phyloP scores from a whole-genome alignment of 768 basidiomycete species.

The Hebeloma cylindrosporum region DNA sequence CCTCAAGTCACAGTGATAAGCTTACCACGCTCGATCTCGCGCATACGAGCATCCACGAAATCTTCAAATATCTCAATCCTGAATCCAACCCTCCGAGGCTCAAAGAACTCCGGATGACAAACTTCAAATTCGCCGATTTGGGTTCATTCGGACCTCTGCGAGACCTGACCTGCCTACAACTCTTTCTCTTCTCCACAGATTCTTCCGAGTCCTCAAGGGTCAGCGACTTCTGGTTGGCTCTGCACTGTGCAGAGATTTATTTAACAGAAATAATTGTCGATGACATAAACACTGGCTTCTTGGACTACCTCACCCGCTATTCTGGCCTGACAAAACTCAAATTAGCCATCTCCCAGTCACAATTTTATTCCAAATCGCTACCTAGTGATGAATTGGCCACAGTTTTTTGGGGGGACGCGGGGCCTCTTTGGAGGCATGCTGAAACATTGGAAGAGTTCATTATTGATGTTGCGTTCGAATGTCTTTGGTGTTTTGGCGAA shows the following conservation, averaged over 20 bases:
- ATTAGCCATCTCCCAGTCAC: not conserved
- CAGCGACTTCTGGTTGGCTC: slow-evolving; percentile 2
- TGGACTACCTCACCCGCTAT: slow-evolving; percentile 6
- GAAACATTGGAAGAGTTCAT: not conserved
- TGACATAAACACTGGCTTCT: slow-evolving; percentile 1
- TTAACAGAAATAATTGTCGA: slow-evolving; percentile 2
- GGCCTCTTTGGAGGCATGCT: not conserved
- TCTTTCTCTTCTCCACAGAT: slow-evolving; percentile 1
- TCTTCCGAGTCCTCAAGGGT: not conserved
- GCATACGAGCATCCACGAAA: not conserved
- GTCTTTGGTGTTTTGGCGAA: slow-evolving; percentile 3
- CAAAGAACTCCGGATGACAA: not conserved
- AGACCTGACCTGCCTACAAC: slow-evolving; percentile 4
- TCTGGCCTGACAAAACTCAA: slow-evolving; percentile 7
- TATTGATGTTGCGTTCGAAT: not conserved
- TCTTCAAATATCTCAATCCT: not conserved
- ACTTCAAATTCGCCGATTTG: slow-evolving; percentile 4
- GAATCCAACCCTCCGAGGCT: slow-evolving; percentile 3
- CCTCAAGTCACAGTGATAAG: not conserved
- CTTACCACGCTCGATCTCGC: not conserved
- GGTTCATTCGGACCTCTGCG: slow-evolving; percentile 1
- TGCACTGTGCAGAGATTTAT: not conserved
- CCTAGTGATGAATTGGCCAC: not conserved
- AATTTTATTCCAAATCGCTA: not conserved
- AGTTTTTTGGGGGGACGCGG: slow-evolving; percentile 4